Evolutionary conservation across 2,329 filamentous ascomycete genomes (phyloP).

Genomic region (Ceratocystis cacaofunesta): DNA sequence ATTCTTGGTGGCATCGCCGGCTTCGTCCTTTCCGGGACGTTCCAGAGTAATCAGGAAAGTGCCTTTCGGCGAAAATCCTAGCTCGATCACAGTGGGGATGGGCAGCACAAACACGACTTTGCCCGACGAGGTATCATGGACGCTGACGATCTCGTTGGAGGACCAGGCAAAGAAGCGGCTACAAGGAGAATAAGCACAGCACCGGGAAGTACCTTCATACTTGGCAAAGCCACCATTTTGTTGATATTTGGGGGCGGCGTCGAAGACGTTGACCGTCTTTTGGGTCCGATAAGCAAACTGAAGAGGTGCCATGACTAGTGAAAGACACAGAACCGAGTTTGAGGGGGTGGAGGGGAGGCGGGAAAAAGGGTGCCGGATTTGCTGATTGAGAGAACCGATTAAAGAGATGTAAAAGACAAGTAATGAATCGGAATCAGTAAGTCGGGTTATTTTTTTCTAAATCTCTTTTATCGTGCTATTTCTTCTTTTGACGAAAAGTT

Average conservation of each 20-base stretch:
- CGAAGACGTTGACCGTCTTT: slow-evolving; percentile 87
- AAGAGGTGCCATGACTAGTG: slow-evolving; percentile 86
- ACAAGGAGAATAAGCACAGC: slow-evolving; percentile 88
- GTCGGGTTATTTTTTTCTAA: slow-evolving; percentile 6
- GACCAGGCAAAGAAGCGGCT: slow-evolving; percentile 91
- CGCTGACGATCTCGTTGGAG: slow-evolving; percentile 68
- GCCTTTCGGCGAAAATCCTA: slow-evolving; percentile 84
- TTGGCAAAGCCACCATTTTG: slow-evolving; percentile 67
- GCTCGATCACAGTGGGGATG: slow-evolving; percentile 75
- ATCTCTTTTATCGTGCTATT: background rate
- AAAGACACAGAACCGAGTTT: slow-evolving; percentile 55
- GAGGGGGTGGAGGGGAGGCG: background rate
- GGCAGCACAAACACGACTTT: slow-evolving; percentile 59
- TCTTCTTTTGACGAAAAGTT: background rate
- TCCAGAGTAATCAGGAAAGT: slow-evolving; percentile 96
- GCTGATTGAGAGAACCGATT: background rate
- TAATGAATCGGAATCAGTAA: background rate
- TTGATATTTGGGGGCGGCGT: slow-evolving; percentile 80
- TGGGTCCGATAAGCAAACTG: slow-evolving; percentile 96
- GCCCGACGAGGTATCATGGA: slow-evolving; percentile 69
- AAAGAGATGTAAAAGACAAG: background rate
- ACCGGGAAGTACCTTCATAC: slow-evolving; percentile 87
- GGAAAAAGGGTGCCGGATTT: background rate
- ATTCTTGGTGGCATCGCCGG: slow-evolving; percentile 39
- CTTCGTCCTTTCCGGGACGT: slow-evolving; percentile 75